Conservation (phyloP, 2,329 filamentous ascomycete genomes). For the Aspergillus transmontanensis region DNA sequence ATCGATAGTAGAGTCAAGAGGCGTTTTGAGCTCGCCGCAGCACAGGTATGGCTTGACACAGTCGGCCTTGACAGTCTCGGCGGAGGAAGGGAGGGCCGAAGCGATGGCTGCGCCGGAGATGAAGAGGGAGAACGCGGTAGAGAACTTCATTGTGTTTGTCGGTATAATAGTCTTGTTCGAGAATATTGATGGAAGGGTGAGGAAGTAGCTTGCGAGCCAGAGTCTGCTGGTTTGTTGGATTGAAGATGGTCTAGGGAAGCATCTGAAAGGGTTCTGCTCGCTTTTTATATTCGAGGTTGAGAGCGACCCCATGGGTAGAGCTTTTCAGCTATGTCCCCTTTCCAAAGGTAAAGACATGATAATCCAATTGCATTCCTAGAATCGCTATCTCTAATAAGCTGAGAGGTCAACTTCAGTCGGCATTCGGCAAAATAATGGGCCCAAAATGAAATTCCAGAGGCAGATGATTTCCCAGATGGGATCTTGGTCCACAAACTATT, state of each 20-base stretch:
- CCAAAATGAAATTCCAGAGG: background rate
- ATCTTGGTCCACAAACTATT: conserved; percentile 1
- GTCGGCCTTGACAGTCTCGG: conserved; percentile 5
- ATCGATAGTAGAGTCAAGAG: conserved; percentile 30
- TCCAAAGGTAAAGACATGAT: background rate
- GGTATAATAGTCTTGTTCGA: background rate
- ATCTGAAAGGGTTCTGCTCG: background rate
- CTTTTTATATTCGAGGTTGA: background rate
- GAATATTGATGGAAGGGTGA: background rate
- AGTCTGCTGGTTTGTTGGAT: background rate
- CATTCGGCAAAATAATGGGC: background rate
- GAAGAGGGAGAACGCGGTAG: conserved; percentile 30
- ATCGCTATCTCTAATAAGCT: background rate
- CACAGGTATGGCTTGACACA: conserved; percentile 29
- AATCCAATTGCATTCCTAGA: background rate
- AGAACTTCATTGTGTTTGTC: conserved; percentile 30
- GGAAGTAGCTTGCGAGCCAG: background rate
- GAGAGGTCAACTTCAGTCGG: background rate
- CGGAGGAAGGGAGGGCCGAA: conserved; percentile 26
- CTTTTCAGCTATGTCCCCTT: background rate
- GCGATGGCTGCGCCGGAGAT: conserved; percentile 32
- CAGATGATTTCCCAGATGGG: background rate
- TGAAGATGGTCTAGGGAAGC: background rate
- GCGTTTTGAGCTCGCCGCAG: conserved; percentile 32
- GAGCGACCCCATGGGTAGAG: background rate